Conservation (phyloP, 225 moss, liverwort and hornwort genomes). For the Polytrichum formosum region DNA sequence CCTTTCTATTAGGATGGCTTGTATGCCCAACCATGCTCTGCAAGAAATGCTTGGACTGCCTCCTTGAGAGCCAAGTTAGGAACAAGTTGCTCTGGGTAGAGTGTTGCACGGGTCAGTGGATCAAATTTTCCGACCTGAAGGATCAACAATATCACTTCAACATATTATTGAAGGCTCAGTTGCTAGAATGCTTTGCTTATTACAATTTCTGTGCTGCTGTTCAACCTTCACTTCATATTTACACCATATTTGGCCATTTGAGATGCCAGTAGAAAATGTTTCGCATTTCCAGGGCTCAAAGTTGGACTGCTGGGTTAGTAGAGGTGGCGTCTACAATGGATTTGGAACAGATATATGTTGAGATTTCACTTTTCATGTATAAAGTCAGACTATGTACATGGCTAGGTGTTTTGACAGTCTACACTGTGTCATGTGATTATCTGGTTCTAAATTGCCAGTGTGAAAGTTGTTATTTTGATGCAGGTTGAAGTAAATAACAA, state of each 20-base stretch:
- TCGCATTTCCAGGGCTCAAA: background rate
- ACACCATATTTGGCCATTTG: background rate
- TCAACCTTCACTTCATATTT: background rate
- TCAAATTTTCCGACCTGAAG: conserved; percentile 84
- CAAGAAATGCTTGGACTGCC: conserved; percentile 68
- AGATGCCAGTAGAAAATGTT: background rate
- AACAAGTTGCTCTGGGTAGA: conserved; percentile 62
- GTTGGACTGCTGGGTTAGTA: too few species aligned
- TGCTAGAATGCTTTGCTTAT: background rate
- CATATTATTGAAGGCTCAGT: background rate
- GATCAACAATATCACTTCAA: background rate
- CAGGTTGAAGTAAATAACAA: too few species aligned
- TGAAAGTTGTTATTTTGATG: too few species aligned
- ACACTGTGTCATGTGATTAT: too few species aligned
- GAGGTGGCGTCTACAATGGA: too few species aligned
- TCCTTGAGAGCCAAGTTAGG: conserved; percentile 78
- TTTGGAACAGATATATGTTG: too few species aligned
- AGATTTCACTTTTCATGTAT: too few species aligned
- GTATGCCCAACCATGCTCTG: conserved; percentile 80
- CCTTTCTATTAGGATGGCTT: conserved; percentile 9
- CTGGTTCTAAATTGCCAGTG: too few species aligned
- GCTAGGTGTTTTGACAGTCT: too few species aligned
- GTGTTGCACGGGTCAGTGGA: conserved; percentile 71
- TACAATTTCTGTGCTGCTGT: background rate
- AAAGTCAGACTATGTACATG: too few species aligned